Conservation (phyloP, 805 yeast genomes). For the Barnettozyma wickerhamii region DNA sequence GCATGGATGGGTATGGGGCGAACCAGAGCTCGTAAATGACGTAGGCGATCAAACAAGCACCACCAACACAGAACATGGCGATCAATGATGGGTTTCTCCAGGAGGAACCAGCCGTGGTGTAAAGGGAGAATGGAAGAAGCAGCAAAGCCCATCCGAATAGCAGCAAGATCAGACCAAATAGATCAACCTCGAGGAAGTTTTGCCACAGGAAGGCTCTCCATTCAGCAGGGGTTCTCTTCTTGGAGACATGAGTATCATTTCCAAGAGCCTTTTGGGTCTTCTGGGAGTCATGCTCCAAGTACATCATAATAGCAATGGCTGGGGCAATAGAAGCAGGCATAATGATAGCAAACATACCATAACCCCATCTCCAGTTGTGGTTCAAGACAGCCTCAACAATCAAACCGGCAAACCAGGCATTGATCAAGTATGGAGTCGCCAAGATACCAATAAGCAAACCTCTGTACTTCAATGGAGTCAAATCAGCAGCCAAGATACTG, state of each 20-base stretch:
- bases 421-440: conserved; percentile 37
- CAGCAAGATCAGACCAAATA: conserved; percentile 31
- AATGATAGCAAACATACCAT: conserved; percentile 42
- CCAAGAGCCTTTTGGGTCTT: conserved; percentile 12
- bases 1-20: conserved; percentile 33
- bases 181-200: conserved; percentile 31
- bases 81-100: conserved; percentile 36
- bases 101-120: conserved; percentile 26
- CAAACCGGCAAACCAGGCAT: conserved; percentile 36
- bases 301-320: conserved; percentile 26
- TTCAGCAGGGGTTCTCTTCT: conserved; percentile 1
- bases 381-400: conserved; percentile 27
- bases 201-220: conserved; percentile 5
- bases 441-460: conserved; percentile 32
- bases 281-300: conserved; percentile 28
- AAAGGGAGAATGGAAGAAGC: conserved; percentile 34
- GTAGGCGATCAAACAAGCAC: conserved; percentile 29
- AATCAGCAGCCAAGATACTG: conserved; percentile 31
- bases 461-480: conserved; percentile 33
- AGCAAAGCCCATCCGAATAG: conserved; percentile 34
- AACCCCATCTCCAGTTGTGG: conserved; percentile 48
- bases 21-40: conserved; percentile 30
- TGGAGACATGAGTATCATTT: conserved; percentile 8
- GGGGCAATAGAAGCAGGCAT: conserved; percentile 35
- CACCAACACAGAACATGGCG: conserved; percentile 38